A percentile compares a stretch with the other conserved stretches of the same genome.
Evolutionary conservation across 1,284 basidiomycete species (phyloP).

Genomic region (Ustilago bromivora): DNA sequence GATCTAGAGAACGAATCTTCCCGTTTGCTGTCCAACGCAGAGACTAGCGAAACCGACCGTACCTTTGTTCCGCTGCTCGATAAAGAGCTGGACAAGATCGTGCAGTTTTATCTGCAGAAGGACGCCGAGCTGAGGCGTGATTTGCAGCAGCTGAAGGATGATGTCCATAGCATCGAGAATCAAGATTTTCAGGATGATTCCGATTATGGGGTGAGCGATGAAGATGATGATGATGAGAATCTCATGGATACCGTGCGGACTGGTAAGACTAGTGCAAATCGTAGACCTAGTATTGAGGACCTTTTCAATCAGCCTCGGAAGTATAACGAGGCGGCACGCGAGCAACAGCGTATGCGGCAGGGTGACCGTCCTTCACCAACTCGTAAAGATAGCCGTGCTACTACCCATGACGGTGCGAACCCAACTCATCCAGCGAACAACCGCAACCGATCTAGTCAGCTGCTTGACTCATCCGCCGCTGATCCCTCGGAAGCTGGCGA

Average conservation of each 20-base stretch:
- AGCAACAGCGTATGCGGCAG: slow-evolving; percentile 54
- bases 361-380: slow-evolving; percentile 26
- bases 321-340: slow-evolving; percentile 52
- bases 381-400: slow-evolving; percentile 46
- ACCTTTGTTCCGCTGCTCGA: slow-evolving; percentile 76
- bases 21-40: slow-evolving; percentile 42
- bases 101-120: slow-evolving; percentile 78
- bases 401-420: slow-evolving; percentile 23
- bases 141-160: slow-evolving; percentile 49
- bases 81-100: slow-evolving; percentile 85
- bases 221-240: slow-evolving; percentile 73
- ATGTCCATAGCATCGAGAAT: slow-evolving; percentile 60
- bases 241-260: slow-evolving; percentile 53
- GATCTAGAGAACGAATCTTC: slow-evolving; percentile 64
- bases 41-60: slow-evolving; percentile 58
- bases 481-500: slow-evolving; percentile 33
- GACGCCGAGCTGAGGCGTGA: slow-evolving; percentile 73
- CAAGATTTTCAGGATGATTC: slow-evolving; percentile 74
- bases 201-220: slow-evolving; percentile 73
- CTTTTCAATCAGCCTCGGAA: slow-evolving; percentile 51
- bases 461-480: slow-evolving; percentile 34
- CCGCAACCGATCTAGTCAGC: slow-evolving; percentile 41
- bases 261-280: slow-evolving; percentile 39
- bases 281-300: slow-evolving; percentile 59
- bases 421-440: slow-evolving; percentile 23